Evolutionary conservation across 345 rosid genomes (phyloP), one percentile per base, ranked within the genome.

Genomic region (Eucalyptus curtisii): DNA sequence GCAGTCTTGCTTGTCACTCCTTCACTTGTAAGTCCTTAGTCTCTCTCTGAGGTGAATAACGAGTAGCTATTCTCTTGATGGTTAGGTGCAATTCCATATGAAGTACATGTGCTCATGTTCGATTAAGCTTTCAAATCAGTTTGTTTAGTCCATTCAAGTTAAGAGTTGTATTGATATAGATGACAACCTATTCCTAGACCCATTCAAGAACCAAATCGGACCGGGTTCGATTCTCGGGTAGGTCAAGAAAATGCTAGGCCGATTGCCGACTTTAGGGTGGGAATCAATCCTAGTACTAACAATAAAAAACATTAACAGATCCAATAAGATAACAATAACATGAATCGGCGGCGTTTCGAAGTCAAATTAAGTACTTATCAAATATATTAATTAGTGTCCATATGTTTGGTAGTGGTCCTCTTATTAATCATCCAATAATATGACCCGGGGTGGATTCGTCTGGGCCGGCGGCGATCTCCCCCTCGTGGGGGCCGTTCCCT

Each of bases 191-290:
- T 55, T 24, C 13, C 61, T 55, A 55, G 30, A 55, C 13, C 13
- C 61, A 55, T 9, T 55, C 13, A 5, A 5, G 12, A 55, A 55
- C 8, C 13, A 7, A 55, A 24, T 5, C 2, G 5, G 61, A 55
- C 0, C 6, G 19, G 1, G 24, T 52, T 4, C 24, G 24, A 52
- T 1, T 19, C 8, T 55, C 5, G 5, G 30, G 19, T 50, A 24
- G 6, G 27, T 55, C 13, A 22, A 55, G 30, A 55, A 55, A 55
- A 22, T 3, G 6, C 3, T 24, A 24, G 61, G 61, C 30, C 30
- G 2, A 24, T 24, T 55, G 27, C 30, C 0, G 61, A 55, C 20
- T 55, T 55, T 22, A 55, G 20, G 61, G 13, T 55, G 61, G 61
- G 30, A 55, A 24, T 55, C 13, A 3, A 55, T 3, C 27, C 55